Conservation (phyloP, 1,284 basidiomycete species). For the Cryptococcus sp. region DNA sequence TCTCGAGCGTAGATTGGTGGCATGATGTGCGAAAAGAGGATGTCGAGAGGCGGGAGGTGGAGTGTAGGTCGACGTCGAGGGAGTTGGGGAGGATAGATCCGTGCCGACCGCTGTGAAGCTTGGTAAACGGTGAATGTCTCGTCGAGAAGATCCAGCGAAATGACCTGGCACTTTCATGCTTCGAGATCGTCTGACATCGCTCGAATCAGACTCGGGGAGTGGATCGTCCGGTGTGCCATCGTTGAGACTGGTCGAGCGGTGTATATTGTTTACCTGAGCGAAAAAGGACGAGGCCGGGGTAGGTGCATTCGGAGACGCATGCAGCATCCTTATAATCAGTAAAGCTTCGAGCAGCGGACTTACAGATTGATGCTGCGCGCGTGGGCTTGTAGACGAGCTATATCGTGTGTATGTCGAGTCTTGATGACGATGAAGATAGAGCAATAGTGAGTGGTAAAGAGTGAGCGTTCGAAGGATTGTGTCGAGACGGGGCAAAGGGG, state of each 20-base stretch:
- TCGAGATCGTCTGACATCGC: constrained; percentile 7
- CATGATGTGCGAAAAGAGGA: constrained; percentile 42
- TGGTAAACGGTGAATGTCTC: constrained; percentile 15
- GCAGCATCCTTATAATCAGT: constrained; percentile 26
- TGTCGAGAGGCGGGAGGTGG: constrained; percentile 39
- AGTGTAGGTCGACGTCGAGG: constrained; percentile 14
- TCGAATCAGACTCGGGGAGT: constrained; percentile 28
- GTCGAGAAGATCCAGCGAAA: constrained; percentile 6
- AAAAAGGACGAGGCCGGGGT: constrained; percentile 21
- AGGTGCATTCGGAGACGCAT: constrained; percentile 18
- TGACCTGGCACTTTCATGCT: constrained; percentile 20
- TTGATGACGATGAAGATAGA: no score
- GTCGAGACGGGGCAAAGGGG: no score
- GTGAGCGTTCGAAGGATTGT: no score
- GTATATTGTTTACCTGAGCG: constrained; percentile 22
- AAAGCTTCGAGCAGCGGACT: background rate
- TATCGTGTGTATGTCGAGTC: no score
- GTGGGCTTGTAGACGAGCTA: no score
- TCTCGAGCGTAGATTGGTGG: constrained; percentile 6
- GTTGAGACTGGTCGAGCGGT: constrained; percentile 33
- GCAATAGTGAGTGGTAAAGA: no score
- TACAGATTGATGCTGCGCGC: constrained; percentile 6
- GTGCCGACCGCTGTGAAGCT: constrained; percentile 35
- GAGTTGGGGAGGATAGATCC: constrained; percentile 18
- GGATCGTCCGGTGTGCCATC: constrained; percentile 39